These are phyloP conservation scores for Yamadazyma songkhlaensis DNA, from an alignment of 1,139 yeast species.

Conservation along the genomic window DNA sequence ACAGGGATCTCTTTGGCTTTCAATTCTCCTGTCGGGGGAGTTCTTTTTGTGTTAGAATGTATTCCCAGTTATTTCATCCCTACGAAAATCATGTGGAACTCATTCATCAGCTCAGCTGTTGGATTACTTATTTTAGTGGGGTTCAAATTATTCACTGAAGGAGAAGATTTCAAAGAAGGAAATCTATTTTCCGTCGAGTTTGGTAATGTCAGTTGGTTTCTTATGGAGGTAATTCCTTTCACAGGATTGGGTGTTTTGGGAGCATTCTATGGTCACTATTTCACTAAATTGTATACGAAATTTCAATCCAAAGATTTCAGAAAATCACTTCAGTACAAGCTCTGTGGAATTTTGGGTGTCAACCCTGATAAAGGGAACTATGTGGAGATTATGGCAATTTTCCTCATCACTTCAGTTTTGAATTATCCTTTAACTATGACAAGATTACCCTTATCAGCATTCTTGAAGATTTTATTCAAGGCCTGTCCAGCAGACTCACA, in stretches of 20 bases:
- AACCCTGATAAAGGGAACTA: slow-evolving; percentile 21
- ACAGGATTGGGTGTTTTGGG: slow-evolving; percentile 64
- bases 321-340: slow-evolving; percentile 15
- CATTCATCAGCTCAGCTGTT: slow-evolving; percentile 73
- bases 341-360: slow-evolving; percentile 17
- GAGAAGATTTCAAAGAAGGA: slow-evolving; percentile 48
- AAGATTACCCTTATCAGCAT: slow-evolving; percentile 53
- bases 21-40: slow-evolving; percentile 95
- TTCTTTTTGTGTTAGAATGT: slow-evolving; percentile 77
- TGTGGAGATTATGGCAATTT: slow-evolving; percentile 49
- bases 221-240: slow-evolving; percentile 68
- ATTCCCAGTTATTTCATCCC: slow-evolving; percentile 63
- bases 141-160: slow-evolving; percentile 56
- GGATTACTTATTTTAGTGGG: slow-evolving; percentile 65
- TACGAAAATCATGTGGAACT: slow-evolving; percentile 72
- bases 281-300: slow-evolving; percentile 47
- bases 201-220: slow-evolving; percentile 72
- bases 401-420: slow-evolving; percentile 49
- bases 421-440: slow-evolving; percentile 58
- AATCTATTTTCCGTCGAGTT: slow-evolving; percentile 62
- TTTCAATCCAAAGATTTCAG: slow-evolving; percentile 21
- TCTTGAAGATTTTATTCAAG: slow-evolving; percentile 57
- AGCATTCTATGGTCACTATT: slow-evolving; percentile 61
- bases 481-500: slow-evolving; percentile 46
- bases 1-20: slow-evolving; percentile 94